Percentiles rank a stretch among this genome's conserved stretches.
phyloP scores from a whole-genome alignment of 441 rosid genomes.

The Gossypium aridum region DNA sequence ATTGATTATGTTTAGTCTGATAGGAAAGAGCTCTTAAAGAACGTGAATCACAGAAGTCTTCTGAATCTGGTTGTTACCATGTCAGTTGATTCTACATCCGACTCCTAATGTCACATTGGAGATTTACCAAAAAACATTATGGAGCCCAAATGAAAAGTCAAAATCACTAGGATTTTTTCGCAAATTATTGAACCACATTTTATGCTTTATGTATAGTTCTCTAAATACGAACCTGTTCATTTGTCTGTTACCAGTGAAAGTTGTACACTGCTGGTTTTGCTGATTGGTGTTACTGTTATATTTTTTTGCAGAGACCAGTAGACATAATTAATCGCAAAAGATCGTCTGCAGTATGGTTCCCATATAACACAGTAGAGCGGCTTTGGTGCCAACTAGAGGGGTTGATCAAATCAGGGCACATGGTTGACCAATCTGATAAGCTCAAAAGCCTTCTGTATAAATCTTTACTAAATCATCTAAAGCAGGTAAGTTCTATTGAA shows the following conservation, averaged over 20 bases:
- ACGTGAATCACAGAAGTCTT: not conserved
- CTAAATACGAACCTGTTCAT: not conserved
- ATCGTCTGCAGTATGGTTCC: slow-evolving; percentile 80
- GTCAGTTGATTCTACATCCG: not conserved
- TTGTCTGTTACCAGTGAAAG: not conserved
- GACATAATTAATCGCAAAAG: slow-evolving; percentile 66
- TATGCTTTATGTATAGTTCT: not conserved
- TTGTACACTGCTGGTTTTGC: slow-evolving; percentile 12
- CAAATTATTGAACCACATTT: not conserved
- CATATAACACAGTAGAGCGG: slow-evolving; percentile 66
- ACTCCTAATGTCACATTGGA: not conserved
- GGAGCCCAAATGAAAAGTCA: not conserved
- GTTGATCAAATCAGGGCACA: slow-evolving; percentile 47
- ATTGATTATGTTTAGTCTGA: no score
- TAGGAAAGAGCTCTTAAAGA: not conserved
- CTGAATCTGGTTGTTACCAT: not conserved
- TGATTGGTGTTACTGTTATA: slow-evolving; percentile 17
- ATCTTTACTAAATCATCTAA: slow-evolving; percentile 72
- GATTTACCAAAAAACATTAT: not conserved
- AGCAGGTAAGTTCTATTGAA: slow-evolving; percentile 44
- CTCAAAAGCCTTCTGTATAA: slow-evolving; percentile 61
- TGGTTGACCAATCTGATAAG: slow-evolving; percentile 74
- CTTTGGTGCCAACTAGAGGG: slow-evolving; percentile 83
- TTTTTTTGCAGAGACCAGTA: slow-evolving; percentile 62
- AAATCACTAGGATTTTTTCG: not conserved